Evolutionary conservation across 805 yeast genomes (phyloP).

Genomic region (Kuraishia floccosa): DNA sequence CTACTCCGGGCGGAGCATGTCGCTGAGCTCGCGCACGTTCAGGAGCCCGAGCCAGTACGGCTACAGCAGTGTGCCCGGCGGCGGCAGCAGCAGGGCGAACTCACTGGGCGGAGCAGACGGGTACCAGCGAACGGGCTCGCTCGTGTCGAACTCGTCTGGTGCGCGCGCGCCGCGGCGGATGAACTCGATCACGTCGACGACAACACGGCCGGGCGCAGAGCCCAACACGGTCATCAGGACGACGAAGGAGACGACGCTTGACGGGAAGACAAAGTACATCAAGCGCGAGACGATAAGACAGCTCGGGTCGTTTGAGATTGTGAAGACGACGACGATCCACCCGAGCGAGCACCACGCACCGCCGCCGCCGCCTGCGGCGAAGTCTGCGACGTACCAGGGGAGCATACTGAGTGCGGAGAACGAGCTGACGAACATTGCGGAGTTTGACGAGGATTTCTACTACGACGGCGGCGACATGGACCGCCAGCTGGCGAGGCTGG

Average conservation of each 20-base stretch:
- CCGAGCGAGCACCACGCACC: constrained; percentile 19
- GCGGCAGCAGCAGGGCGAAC: constrained; percentile 14
- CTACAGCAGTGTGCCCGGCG: constrained; percentile 18
- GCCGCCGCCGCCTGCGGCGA: constrained; percentile 10
- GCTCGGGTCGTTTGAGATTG: constrained; percentile 35
- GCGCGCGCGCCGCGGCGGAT: constrained; percentile 3
- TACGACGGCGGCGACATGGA: background rate
- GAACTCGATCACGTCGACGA: constrained; percentile 8
- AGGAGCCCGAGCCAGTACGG: constrained; percentile 10
- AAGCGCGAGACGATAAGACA: constrained; percentile 41
- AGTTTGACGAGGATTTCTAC: constrained; percentile 10
- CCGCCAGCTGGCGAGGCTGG: background rate
- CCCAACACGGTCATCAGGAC: constrained; percentile 29
- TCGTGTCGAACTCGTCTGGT: constrained; percentile 1
- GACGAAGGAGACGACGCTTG: constrained; percentile 34
- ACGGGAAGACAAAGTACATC: constrained; percentile 43
- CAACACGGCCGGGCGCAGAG: constrained; percentile 5
- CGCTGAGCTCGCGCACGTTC: constrained; percentile 17
- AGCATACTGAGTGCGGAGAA: constrained; percentile 11
- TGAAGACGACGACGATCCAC: constrained; percentile 32
- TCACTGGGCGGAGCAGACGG: too few relatives aligned
- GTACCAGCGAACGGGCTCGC: too few relatives aligned
- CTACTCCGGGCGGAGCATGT: constrained; percentile 17
- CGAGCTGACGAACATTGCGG: constrained; percentile 18
- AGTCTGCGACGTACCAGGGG: constrained; percentile 3